Evolutionary conservation across 2,329 filamentous ascomycete species (phyloP), one percentile per base, ranked within the genome.

Genomic region (Aureobasidium sp.): DNA sequence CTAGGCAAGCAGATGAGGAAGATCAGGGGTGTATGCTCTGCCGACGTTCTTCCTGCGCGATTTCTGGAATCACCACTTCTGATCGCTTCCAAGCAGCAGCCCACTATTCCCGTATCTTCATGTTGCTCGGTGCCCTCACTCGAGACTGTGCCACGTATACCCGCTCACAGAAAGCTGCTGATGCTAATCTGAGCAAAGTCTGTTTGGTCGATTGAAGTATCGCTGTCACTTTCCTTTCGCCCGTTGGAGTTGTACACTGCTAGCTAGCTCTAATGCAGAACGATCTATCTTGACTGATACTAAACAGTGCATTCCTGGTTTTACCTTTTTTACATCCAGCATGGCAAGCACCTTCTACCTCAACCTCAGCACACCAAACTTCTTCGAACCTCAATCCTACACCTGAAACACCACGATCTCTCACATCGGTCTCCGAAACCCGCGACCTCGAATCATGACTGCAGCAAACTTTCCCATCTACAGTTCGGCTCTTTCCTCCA

Each of bases 1-100:
- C 52, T 42, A 55, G 37, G 25, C 25, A 42, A 55, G 37, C 22
- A 44, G 20, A 39, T 22, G 49, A 20, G 31, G 22, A 11, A 27
- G 37, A 57, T 57, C 27, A 57, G 53, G 41, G 53, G n/a, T 57
- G 53, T 7, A 22, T 45, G 12, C 53, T 57, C 53, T 57, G 11
- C 39, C 39, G 37, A 44, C 25, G n/a, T 34, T 57, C 27, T 45
- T 15, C 27, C 39, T 36, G 39, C 53, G 37, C 41, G 37, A 15
- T 34, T 34, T 57, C 20, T 11, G 12, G 9, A 20, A 42, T 37
- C 3, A 31, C 22, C 22, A 9, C 51, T 41, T 15, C 17, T 29
- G 37, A 22, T 17, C 36, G 9, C 31, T 9, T 5, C 15, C 45
- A 27, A 29, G 15, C 9, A 7, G 42, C 12, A 31, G n/a, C 15